Conservation (phyloP, 2,329 filamentous ascomycete genomes). For the Chrysoporthe deuterocubensis region DNA sequence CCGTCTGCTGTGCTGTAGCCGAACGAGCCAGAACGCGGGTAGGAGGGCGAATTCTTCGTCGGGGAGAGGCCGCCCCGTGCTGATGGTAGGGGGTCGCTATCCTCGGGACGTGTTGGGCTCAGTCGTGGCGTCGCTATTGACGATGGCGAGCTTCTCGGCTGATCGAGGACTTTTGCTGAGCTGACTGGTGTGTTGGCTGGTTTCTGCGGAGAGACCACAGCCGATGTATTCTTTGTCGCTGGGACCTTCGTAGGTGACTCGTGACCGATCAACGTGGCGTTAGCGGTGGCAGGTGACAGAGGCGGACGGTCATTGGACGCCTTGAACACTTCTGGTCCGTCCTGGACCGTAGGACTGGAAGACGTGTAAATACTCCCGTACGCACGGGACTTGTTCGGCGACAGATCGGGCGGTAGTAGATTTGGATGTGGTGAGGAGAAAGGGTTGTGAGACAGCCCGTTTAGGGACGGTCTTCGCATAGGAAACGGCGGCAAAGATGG, state of each 20-base stretch:
- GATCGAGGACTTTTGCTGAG: conserved; percentile 27
- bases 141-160: conserved; percentile 33
- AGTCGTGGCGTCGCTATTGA: conserved; percentile 29
- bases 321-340: conserved; percentile 20
- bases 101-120: conserved; percentile 34
- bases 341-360: conserved; percentile 34
- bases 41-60: conserved; percentile 54
- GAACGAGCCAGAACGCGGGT: conserved; percentile 31
- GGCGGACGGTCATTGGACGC: conserved; percentile 21
- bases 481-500: conserved; percentile 14
- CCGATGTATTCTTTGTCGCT: conserved; percentile 35
- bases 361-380: conserved; percentile 44
- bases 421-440: conserved; percentile 50
- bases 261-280: conserved; percentile 29
- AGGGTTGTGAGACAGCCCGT: conserved; percentile 41
- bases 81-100: conserved; percentile 46
- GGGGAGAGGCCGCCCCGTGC: conserved; percentile 54
- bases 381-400: conserved; percentile 44
- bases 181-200: conserved; percentile 25
- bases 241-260: conserved; percentile 37
- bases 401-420: conserved; percentile 46
- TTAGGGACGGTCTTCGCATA: conserved; percentile 34
- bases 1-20: conserved; percentile 35
- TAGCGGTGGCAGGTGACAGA: conserved; percentile 30
- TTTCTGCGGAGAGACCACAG: conserved; percentile 29